Base-by-base conservation (phyloP, 2,329 filamentous ascomycete species). In the Lecanoromycetidae sp. region DNA sequence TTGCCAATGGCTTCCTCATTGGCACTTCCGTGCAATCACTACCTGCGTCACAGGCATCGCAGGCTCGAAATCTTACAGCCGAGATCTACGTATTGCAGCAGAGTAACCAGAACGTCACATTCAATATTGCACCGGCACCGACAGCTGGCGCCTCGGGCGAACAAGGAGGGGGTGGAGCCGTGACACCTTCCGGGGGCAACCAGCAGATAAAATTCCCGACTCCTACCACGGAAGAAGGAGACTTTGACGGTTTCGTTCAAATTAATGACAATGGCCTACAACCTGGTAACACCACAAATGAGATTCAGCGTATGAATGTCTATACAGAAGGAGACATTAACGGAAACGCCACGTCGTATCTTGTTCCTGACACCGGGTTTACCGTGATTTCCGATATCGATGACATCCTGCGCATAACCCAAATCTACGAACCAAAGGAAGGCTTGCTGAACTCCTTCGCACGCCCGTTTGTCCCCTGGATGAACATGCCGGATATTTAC, bases 401-500 rank as follows among this genome's bases (percentile, higher is more conserved):
- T 55, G 84, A 88, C 58, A 86, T 87, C 49, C 72, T 87, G 0
- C 78, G 84, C n/a, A 67, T 87, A 1, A 88, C 84, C 47, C 84
- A 86, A 63, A 88, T 88, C 59, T 88, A 85, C 61, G 63, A 83
- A 39, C 84, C 84, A 0, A 76, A 79, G 54, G 74, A 87, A 58
- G 84, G 84, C 4, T 68, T 88, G 0, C 68, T 87, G 9, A 88
- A 88, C 65, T 80, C 82, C 0, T 87, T 88, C 57, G 83, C 83
- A 0, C 73, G 76, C 3, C 70, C 80, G 0, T 88, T 84, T 60
- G 73, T 70, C 0, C 71, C 76, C 0, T 88, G 84, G 84, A 70
- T 81, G 70, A 82, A 87, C 63, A 88, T 88, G 84, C 83, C 83
- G 0, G 71, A 79, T 2, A 80, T 87, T 54, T 88, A 86, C 60